phyloP scores from a whole-genome alignment of 768 basidiomycete genomes.

The Hygrocybe punicea region DNA sequence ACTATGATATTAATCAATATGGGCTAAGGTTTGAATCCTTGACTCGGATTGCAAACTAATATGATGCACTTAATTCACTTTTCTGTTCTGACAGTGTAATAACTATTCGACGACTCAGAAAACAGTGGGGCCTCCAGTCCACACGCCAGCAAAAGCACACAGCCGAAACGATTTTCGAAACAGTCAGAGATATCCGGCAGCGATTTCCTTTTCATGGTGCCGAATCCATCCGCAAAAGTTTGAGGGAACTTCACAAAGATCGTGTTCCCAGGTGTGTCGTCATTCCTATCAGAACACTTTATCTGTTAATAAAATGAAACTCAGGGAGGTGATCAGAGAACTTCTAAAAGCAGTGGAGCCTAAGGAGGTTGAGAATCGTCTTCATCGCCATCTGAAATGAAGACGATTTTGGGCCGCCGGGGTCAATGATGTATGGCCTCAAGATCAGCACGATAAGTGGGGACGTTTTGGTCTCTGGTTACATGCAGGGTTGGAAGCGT shows the following conservation, averaged over 20 bases:
- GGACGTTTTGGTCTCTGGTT: slow-evolving; percentile 32
- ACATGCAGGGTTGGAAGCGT: slow-evolving; percentile 31
- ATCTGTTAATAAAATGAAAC: no score
- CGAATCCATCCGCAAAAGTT: not conserved
- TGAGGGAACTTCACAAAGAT: not conserved
- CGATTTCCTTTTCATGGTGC: not conserved
- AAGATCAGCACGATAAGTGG: slow-evolving; percentile 42
- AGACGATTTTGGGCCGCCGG: no score
- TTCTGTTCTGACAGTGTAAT: not conserved
- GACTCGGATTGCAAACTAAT: no score
- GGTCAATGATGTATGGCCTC: no score
- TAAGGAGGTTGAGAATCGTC: no score
- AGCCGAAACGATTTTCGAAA: not conserved
- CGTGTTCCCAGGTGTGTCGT: not conserved
- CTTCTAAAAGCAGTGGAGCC: slow-evolving; percentile 9
- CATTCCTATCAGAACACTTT: slow-evolving; percentile 13
- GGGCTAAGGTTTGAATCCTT: slow-evolving; percentile 2
- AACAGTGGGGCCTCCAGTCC: no score
- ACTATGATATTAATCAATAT: not conserved
- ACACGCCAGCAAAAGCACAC: not conserved
- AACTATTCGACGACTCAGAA: not conserved
- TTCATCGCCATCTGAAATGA: no score
- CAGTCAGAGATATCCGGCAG: not conserved
- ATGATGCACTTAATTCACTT: not conserved
- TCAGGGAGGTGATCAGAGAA: slow-evolving; percentile 5